These are phyloP conservation scores for Bretschneidera sinensis DNA, from an alignment of 345 rosid genomes.

Conservation along the genomic window DNA sequence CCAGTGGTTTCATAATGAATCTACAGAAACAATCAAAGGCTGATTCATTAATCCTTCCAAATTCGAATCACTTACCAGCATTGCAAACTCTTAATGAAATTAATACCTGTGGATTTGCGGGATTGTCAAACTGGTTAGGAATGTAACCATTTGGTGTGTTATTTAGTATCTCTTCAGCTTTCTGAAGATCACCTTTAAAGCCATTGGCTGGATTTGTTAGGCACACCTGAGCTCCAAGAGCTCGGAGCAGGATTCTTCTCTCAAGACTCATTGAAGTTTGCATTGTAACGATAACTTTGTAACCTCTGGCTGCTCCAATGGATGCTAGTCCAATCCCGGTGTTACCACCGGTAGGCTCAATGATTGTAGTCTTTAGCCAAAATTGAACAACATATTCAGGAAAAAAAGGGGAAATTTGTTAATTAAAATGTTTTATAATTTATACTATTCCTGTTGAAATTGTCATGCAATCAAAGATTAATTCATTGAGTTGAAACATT, in stretches of 20 bases:
- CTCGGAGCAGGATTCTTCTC: slow-evolving; percentile 54
- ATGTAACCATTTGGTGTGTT: slow-evolving; percentile 55
- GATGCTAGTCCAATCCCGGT: slow-evolving; percentile 75
- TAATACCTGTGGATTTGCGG: too few relatives aligned
- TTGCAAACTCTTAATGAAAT: too few relatives aligned
- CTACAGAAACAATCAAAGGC: slow-evolving; percentile 23
- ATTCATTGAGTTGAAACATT: too few relatives aligned
- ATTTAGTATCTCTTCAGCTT: slow-evolving; percentile 46
- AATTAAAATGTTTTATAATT: background rate
- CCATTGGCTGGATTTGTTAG: slow-evolving; percentile 48
- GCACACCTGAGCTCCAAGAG: slow-evolving; percentile 68
- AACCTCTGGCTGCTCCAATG: slow-evolving; percentile 62
- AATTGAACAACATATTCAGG: slow-evolving; percentile 5
- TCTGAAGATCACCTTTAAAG: slow-evolving; percentile 33
- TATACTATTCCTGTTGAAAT: background rate
- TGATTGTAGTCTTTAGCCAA: slow-evolving; percentile 48
- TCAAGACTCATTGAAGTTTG: slow-evolving; percentile 54
- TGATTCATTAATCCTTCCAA: background rate
- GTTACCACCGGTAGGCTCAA: slow-evolving; percentile 69
- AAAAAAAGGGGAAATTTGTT: background rate
- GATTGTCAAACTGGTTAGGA: slow-evolving; percentile 47
- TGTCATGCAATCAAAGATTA: too few relatives aligned
- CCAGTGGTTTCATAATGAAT: too few relatives aligned
- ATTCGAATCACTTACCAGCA: too few relatives aligned
- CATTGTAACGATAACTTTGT: slow-evolving; percentile 54